Percentiles rank a stretch among this genome's conserved stretches.
phyloP scores from a whole-genome alignment of 1,139 yeast genomes.

The Protomyces inundatus region DNA sequence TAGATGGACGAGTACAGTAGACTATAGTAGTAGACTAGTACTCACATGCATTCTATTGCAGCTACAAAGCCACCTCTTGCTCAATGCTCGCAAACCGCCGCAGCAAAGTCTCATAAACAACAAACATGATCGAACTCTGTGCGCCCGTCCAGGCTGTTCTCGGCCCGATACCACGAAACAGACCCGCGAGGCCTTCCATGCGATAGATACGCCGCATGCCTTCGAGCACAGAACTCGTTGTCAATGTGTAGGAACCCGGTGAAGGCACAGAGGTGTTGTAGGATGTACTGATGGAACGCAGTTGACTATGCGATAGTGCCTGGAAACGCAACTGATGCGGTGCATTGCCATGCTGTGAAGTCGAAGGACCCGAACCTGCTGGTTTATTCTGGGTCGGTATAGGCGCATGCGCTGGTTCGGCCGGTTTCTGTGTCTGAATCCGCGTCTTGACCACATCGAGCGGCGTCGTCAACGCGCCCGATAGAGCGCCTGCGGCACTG shows the following conservation, averaged over 20 bases:
- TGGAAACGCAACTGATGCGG: constrained; percentile 12
- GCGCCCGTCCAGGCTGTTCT: constrained; percentile 93
- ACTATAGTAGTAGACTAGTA: background rate
- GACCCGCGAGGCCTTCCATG: constrained; percentile 70
- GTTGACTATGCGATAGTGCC: constrained; percentile 7
- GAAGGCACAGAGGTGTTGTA: constrained; percentile 34
- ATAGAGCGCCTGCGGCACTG: constrained; percentile 94
- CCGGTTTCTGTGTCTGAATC: constrained; percentile 63
- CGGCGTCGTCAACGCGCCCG: constrained; percentile 72
- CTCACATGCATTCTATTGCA: background rate
- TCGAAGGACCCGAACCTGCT: constrained; percentile 13
- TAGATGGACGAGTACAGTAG: background rate
- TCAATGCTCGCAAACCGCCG: constrained; percentile 30
- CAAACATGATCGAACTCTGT: constrained; percentile 89
- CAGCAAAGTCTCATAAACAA: constrained; percentile 59
- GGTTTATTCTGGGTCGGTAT: background rate
- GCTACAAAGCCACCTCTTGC: constrained; percentile 7
- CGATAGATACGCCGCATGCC: constrained; percentile 65
- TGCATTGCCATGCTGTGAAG: constrained; percentile 14
- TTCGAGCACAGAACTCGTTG: constrained; percentile 39
- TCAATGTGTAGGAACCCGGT: constrained; percentile 31
- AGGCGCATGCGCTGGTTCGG: background rate
- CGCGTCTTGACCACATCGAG: constrained; percentile 91
- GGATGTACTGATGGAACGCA: constrained; percentile 30
- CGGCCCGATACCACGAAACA: constrained; percentile 94